A percentile compares a stretch with the other conserved stretches of the same genome.
phyloP scores from a whole-genome alignment of 23 red algal species.

The Chondrus crispus region DNA sequence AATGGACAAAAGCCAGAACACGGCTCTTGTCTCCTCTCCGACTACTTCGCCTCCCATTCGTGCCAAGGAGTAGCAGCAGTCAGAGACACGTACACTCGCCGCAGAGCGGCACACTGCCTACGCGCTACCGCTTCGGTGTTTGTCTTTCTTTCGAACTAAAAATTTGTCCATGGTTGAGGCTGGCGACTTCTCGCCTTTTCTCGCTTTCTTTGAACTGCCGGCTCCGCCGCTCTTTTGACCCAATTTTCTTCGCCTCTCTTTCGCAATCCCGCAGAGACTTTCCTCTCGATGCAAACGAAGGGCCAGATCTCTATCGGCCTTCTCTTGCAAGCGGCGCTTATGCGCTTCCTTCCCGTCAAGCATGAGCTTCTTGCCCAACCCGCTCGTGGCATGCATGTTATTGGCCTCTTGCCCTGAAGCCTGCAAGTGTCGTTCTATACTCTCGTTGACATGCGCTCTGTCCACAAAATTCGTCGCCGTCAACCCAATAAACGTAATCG shows the following conservation, averaged over 20 bases:
- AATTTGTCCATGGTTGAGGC: neutral
- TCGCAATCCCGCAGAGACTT: conserved; percentile 23
- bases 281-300: conserved; percentile 42
- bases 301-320: conserved; percentile 36
- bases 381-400: neutral
- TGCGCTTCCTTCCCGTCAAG: conserved; percentile 30
- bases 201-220: neutral
- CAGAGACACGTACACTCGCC: too few species aligned
- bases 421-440: conserved; percentile 16
- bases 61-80: too few species aligned
- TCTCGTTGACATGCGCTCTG: neutral
- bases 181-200: neutral
- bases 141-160: too few species aligned
- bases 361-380: neutral
- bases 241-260: neutral
- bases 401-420: neutral
- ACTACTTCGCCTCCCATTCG: too few species aligned
- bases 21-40: too few species aligned
- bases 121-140: too few species aligned
- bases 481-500: conserved; percentile 56
- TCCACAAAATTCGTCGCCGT: conserved; percentile 46
- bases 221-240: neutral
- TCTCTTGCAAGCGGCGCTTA: conserved; percentile 22
- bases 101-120: too few species aligned
- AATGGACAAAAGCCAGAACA: too few species aligned